Evolutionary conservation across 2,329 filamentous ascomycete species (phyloP), one percentile per base, ranked within the genome.

Genomic region (Venturia carpophila): DNA sequence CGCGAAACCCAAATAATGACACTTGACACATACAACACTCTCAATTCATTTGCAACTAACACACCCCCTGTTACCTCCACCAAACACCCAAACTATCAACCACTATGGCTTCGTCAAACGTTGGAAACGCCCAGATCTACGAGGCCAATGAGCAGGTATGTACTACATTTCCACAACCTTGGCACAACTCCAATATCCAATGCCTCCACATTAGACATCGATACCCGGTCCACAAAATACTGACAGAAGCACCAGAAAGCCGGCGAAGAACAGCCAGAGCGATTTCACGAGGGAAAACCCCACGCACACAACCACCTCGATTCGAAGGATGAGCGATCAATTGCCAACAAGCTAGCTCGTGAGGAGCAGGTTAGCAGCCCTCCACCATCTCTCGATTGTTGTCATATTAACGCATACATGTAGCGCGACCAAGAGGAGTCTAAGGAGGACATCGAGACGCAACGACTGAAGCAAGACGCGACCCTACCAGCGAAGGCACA

Each of bases 281-380:
- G 85, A 67, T 94, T 84, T 78, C 79, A 92, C 67, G 88, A 93
- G 78, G 90, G 91, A 70, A 80, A 87, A 74, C 75, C 82, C 66
- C 80, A 89, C 74, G 87, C 87, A 63, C 90, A 95, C 76, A 75
- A 81, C 67, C 79, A 82, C 68, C 82, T 83, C 65, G 89, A 94
- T 74, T 85, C 90, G 62, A 93, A 91, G 83, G 87, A 91, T 70
- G 79, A 89, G 75, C 82, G 87, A 72, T 80, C 86, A 55, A 89
- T 91, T 64, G 84, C 85, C 74, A 91, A 91, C 80, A 86, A 86
- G 71, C 78, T 90, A 37, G 87, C 80, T 30, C 83, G 84, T 21
- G 87, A 87, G 71, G 80, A 83, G 75, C 82, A 81, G 65, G 75
- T 71, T 21, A 67, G 68, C 68, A 17, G 34, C 11, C 30, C 30